phyloP scores from a whole-genome alignment of 441 rosid genomes.

The Pelargonium myrrhifolium region DNA sequence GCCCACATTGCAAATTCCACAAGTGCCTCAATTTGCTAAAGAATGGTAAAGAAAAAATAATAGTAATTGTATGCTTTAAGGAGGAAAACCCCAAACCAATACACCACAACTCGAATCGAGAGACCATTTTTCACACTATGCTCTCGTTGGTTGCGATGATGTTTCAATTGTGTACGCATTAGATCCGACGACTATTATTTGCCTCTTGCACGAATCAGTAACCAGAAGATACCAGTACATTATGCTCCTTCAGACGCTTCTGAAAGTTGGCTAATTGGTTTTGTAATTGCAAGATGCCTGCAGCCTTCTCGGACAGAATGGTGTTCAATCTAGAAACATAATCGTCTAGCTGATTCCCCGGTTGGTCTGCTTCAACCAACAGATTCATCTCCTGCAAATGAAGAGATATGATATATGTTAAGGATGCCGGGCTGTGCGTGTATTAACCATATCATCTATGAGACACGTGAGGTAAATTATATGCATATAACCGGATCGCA shows the following conservation, averaged over 20 bases:
- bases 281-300: slow-evolving; percentile 51
- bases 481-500: slow-evolving; percentile 13
- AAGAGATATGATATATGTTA: neutral
- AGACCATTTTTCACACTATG: too few relatives aligned
- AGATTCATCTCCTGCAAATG: slow-evolving; percentile 52
- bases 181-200: too few relatives aligned
- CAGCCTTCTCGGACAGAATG: slow-evolving; percentile 54
- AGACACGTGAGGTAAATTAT: neutral
- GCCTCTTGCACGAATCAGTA: slow-evolving; percentile 22
- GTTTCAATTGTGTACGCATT: too few relatives aligned
- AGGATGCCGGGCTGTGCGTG: neutral
- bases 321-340: slow-evolving; percentile 49
- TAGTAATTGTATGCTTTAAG: too few relatives aligned
- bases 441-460: neutral
- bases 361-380: slow-evolving; percentile 64
- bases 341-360: slow-evolving; percentile 76
- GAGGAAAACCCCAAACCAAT: too few relatives aligned
- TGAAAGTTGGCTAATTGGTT: slow-evolving; percentile 62
- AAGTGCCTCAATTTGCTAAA: too few relatives aligned
- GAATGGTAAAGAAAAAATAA: too few relatives aligned
- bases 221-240: slow-evolving; percentile 52
- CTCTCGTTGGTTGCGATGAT: too few relatives aligned
- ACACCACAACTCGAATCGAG: too few relatives aligned
- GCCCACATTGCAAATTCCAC: too few relatives aligned
- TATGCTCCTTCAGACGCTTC: slow-evolving; percentile 63